Evolutionary conservation across 2,329 filamentous ascomycete species (phyloP), one percentile per base, ranked within the genome.

Genomic region (Sporothrix inflata): DNA sequence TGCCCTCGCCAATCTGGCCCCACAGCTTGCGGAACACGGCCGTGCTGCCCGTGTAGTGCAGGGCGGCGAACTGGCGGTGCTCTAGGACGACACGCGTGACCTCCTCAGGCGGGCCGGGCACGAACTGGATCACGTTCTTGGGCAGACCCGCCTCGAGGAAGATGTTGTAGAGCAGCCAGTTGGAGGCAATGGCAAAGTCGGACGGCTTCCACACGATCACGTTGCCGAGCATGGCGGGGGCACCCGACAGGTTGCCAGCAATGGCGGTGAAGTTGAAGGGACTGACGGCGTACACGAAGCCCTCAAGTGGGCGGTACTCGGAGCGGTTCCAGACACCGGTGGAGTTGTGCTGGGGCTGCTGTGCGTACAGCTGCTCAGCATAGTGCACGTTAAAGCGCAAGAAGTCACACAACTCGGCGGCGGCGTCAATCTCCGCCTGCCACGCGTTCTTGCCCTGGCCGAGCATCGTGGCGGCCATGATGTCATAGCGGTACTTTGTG

Each of bases 211-310:
- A 98, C 63, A 98, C 84, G 4, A 97, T 94, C 1, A 98, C 95
- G 81, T 98, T 98, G 73, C 94, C 94, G 85, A 98, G 90, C 71
- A 98, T 84, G 0, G 94, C 94, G 16, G 95, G 94, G 0, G 93
- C 91, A 65, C 89, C 91, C 19, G 92, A 89, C 55, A 98, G 86
- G 83, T 97, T 98, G 72, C 91, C 95, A 12, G 90, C 94, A 77
- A 98, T 97, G 75, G 94, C 94, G 27, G 94, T 98, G 84, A 98
- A 98, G 85, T 98, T 98, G 88, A 98, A 98, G 57, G 94, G 94
- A 73, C 91, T 93, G 77, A 98, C 90, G 47, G 94, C 95, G 80
- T 98, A 98, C 74, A 98, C 94, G 81, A 98, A 98, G 21, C 94
- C 94, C 82, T 98, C 94, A 3, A 98, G 88, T 21, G 95, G 91